These are phyloP conservation scores for Areca catechu DNA, from an alignment of 176 grass and related monocot genomes.

Conservation along the genomic window DNA sequence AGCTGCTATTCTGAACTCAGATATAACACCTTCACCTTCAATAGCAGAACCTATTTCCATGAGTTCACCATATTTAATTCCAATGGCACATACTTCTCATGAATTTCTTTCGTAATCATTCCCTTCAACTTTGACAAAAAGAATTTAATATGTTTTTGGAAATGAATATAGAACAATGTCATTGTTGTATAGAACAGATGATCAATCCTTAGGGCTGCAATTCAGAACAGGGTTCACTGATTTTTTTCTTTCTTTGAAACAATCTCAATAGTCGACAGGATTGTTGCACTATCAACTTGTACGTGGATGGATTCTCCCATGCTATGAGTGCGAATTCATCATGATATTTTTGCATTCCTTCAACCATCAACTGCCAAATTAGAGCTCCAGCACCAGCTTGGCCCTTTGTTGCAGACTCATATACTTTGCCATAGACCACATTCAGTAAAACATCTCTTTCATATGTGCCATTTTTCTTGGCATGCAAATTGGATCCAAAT, in stretches of 20 bases:
- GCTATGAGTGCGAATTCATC: slow-evolving; percentile 80
- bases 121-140: no score
- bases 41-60: no score
- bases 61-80: no score
- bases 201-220: no score
- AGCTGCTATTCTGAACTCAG: no score
- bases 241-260: slow-evolving; percentile 25
- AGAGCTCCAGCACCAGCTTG: slow-evolving; percentile 74
- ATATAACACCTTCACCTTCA: no score
- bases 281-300: slow-evolving; percentile 63
- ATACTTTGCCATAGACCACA: slow-evolving; percentile 80
- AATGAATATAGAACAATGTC: no score
- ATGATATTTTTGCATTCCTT: slow-evolving; percentile 50
- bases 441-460: slow-evolving; percentile 58
- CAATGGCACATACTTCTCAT: no score
- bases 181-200: no score
- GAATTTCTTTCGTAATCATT: no score
- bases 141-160: no score
- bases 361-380: slow-evolving; percentile 87
- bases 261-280: slow-evolving; percentile 54
- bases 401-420: slow-evolving; percentile 49
- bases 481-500: slow-evolving; percentile 45
- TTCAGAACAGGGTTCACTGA: slow-evolving; percentile 9
- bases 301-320: slow-evolving; percentile 31
- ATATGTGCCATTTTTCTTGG: slow-evolving; percentile 34